Evolutionary conservation across 805 yeast species (phyloP), one percentile per base, ranked within the genome.

Genomic region (Pichia gijzeniarum): DNA sequence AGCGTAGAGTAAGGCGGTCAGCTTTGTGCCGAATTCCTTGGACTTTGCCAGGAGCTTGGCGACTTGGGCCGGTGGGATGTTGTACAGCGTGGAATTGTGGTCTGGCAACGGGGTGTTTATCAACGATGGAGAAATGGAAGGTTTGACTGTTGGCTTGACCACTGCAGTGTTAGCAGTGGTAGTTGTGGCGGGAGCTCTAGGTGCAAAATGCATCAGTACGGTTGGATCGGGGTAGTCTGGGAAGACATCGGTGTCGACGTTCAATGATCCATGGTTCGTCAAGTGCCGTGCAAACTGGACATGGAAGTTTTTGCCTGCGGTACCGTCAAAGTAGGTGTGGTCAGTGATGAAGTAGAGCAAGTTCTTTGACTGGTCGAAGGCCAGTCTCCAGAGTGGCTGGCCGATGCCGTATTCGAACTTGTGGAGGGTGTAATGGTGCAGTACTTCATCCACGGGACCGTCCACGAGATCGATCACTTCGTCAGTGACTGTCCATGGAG

Each of bases 311-410:
- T 48, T 48, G 12, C 44, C 53, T 2, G 49, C 44, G 4, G 50
- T 50, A 22, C 53, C 53, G 21, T 50, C 53, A 27, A 47, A 47
- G 18, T 35, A 38, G 3, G 32, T 34, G 33, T 50, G 53, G 17
- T 47, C 46, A 4, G 31, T 34, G 30, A 50, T 30, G 25, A 50
- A 50, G 18, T 43, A 47, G 10, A 50, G 22, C 2, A 43, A 34
- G 16, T 38, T 46, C 13, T 35, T 20, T 9, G 41, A 34, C 14
- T 38, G 22, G 4, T 28, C 36, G 20, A 42, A 37, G 4, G 45
- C 17, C 2, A 50, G 34, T 16, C 40, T 44, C 47, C 50, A 50
- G 2, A 50, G 27, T 32, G 53, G 50, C 16, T 37, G 33, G 4
- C 14, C 30, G 19, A n/a, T 32, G 10, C 35, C 17, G 30, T 18